Percentiles rank a stretch among this genome's conserved stretches.
Conservation (phyloP, 306 rosid genomes). For the Clitoria ternatea region DNA sequence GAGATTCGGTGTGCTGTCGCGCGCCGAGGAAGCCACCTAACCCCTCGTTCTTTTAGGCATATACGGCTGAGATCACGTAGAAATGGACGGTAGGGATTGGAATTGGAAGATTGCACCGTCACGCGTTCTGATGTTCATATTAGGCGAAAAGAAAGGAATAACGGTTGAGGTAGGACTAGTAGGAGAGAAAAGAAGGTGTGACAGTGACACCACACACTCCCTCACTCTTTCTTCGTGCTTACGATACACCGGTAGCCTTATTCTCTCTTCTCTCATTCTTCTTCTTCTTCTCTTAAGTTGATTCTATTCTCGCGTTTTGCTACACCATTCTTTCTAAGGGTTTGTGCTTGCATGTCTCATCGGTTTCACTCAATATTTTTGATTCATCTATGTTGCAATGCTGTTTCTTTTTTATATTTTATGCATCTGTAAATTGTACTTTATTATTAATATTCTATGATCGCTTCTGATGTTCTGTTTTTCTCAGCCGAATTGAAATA, state of each 20-base stretch:
- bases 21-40: no score
- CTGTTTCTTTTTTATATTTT: neutral
- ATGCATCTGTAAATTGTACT: neutral
- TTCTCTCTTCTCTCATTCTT: neutral
- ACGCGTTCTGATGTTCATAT: constrained; percentile 10
- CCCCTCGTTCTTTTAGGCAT: no score
- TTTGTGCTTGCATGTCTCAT: neutral
- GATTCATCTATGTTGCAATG: neutral
- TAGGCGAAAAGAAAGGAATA: constrained; percentile 25
- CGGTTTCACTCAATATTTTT: neutral
- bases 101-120: constrained; percentile 13
- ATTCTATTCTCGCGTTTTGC: neutral
- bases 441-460: neutral
- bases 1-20: no score
- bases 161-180: neutral
- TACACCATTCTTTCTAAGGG: no score
- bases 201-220: neutral
- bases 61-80: neutral
- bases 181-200: neutral
- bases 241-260: neutral
- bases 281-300: neutral
- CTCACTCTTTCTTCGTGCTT: no score
- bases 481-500: neutral
- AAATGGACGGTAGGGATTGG: constrained; percentile 22
- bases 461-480: neutral